These are phyloP conservation scores for Salix dunnii DNA, from an alignment of 345 rosid species.

Conservation along the genomic window DNA sequence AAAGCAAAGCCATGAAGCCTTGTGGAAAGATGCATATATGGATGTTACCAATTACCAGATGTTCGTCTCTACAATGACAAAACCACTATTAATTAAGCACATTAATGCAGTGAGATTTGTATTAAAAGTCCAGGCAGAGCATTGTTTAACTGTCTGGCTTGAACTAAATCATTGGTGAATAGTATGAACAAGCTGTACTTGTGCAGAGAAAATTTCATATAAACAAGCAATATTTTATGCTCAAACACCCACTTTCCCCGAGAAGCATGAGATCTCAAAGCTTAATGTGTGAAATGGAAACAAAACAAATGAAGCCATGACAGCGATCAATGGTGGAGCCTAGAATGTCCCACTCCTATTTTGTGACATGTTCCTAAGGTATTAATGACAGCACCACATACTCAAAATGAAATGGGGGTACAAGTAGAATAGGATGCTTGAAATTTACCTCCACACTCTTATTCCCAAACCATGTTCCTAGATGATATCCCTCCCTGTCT, in stretches of 20 bases:
- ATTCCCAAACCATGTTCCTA: constrained; percentile 96
- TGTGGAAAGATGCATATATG: too few relatives aligned
- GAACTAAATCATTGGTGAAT: neutral
- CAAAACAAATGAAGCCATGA: neutral
- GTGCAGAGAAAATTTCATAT: too few relatives aligned
- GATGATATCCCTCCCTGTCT: constrained; percentile 77
- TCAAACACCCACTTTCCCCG: neutral
- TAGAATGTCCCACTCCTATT: too few relatives aligned
- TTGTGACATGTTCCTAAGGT: neutral
- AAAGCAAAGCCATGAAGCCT: too few relatives aligned
- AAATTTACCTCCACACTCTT: constrained; percentile 76
- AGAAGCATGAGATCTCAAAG: neutral
- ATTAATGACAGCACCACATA: neutral
- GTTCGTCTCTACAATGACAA: too few relatives aligned
- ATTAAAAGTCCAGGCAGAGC: neutral
- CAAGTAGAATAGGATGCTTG: neutral
- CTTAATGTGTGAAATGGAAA: neutral
- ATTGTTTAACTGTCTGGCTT: neutral
- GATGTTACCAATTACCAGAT: too few relatives aligned
- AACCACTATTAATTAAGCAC: too few relatives aligned
- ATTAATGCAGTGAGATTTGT: too few relatives aligned
- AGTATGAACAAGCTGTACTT: too few relatives aligned
- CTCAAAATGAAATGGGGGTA: neutral
- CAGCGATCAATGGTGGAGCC: neutral
- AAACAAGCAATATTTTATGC: neutral